Base-by-base conservation (phyloP, 176 grass and related monocot species). In the Ananas comosus region DNA sequence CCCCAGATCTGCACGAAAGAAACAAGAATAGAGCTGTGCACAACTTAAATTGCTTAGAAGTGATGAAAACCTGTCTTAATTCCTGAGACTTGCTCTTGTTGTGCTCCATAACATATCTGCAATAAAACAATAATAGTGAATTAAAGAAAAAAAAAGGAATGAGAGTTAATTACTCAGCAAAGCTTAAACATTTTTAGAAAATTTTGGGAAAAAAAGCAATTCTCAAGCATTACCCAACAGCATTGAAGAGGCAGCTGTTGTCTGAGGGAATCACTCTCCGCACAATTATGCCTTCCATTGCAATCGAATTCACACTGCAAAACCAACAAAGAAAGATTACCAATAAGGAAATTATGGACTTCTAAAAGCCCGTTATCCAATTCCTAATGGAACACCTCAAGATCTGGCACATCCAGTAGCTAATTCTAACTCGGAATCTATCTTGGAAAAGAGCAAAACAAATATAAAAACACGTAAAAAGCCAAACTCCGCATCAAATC, bases 171-270 rank as follows among this genome's bases (percentile, higher is more conserved):
- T 61, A 61, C 17, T 61, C n/a, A 22, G 7, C 14, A 61, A 61
- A 19, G 16, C 56, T 18, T 7, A 7, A 21, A 61, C 2, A 11
- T 16, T 10, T 18, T 10, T 61, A 18, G 16, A 61, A 42, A 42
- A 42, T 42, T 42, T 42, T 42, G 6, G 68, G 57, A 1, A 11
- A 69, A 69, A 70, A 65, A 53, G 4, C 64, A 64, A 29, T 28
- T 51, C 21, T 64, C 42, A 63, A 79, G 69, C 85, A 70, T 71
- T 71, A 88, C 89, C 94, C 94, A 13, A 93, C 72, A 19, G 94
- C 94, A 80, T 93, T 99, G 80, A 99, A 99, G 70, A 99, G 89
- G 63, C 94, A 99, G 50, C 94, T 93, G 76, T 99, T 99, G 56
- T 99, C 94, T 10, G 94, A 93, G 51, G 89, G 94, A 29, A 99